These are phyloP conservation scores for Russula vinacea DNA, from an alignment of 768 basidiomycete genomes.

Conservation along the genomic window DNA sequence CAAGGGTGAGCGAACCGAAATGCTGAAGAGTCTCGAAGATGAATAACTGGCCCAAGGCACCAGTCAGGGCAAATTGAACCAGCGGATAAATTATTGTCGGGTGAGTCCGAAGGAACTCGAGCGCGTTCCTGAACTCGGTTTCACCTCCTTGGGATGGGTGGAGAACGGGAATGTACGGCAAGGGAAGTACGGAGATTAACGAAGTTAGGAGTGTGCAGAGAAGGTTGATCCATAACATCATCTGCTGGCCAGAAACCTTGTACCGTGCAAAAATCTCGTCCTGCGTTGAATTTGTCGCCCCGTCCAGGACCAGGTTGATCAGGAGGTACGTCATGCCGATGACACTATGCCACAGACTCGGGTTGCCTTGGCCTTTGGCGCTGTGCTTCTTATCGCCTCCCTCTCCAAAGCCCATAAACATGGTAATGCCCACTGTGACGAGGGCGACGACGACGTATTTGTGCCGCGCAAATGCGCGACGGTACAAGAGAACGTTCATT, in stretches of 20 bases:
- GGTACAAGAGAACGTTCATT: slow-evolving; percentile 95
- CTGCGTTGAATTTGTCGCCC: slow-evolving; percentile 92
- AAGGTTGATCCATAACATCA: slow-evolving; percentile 98
- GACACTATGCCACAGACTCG: slow-evolving; percentile 52
- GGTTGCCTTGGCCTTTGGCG: slow-evolving; percentile 37
- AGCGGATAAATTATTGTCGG: slow-evolving; percentile 72
- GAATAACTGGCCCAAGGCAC: slow-evolving; percentile 93
- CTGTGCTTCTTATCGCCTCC: slow-evolving; percentile 45
- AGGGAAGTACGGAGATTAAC: slow-evolving; percentile 65
- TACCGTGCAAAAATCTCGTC: slow-evolving; percentile 89
- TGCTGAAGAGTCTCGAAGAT: slow-evolving; percentile 95
- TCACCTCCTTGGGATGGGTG: slow-evolving; percentile 60
- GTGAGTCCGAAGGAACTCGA: slow-evolving; percentile 74
- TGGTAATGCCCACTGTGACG: slow-evolving; percentile 86
- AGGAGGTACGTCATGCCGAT: slow-evolving; percentile 75
- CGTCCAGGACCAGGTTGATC: slow-evolving; percentile 88
- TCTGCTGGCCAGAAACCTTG: slow-evolving; percentile 84
- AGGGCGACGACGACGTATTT: slow-evolving; percentile 95
- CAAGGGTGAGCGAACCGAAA: slow-evolving; percentile 85
- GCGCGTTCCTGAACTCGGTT: slow-evolving; percentile 63
- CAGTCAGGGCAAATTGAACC: slow-evolving; percentile 81
- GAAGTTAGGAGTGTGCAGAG: slow-evolving; percentile 76
- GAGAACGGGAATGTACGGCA: slow-evolving; percentile 79
- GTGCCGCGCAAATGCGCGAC: slow-evolving; percentile 86
- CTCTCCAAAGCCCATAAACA: slow-evolving; percentile 88